Percentiles rank a stretch among this genome's conserved stretches.
Evolutionary conservation across 306 rosid genomes (phyloP).

Genomic region (Benincasa hispida): DNA sequence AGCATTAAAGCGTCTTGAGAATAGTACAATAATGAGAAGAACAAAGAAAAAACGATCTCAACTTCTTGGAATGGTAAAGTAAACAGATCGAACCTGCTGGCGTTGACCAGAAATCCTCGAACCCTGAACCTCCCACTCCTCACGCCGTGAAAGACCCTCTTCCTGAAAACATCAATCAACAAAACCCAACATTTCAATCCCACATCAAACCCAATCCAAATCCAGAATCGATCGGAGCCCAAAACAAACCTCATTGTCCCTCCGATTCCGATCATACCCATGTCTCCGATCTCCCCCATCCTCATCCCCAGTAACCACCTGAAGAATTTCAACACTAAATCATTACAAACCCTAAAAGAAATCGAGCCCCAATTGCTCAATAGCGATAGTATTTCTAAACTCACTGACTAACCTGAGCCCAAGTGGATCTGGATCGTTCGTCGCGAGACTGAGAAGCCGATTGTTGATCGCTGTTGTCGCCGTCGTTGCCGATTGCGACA

Average conservation of each 20-base stretch:
- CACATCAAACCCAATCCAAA: not conserved
- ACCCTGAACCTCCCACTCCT: slow-evolving; percentile 25
- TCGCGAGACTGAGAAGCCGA: slow-evolving; percentile 21
- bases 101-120: slow-evolving; percentile 29
- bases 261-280: slow-evolving; percentile 9
- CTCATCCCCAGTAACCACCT: slow-evolving; percentile 67
- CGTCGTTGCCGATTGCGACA: slow-evolving; percentile 32
- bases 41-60: not conserved
- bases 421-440: slow-evolving; percentile 62
- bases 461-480: slow-evolving; percentile 11
- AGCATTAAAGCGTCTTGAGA: not conserved
- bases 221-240: slow-evolving; percentile 1
- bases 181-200: not conserved
- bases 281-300: slow-evolving; percentile 23
- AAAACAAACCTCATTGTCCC: slow-evolving; percentile 25
- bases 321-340: not conserved
- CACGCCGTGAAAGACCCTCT: slow-evolving; percentile 16
- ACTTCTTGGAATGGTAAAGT: not conserved
- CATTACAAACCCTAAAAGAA: not conserved
- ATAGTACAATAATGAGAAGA: not conserved
- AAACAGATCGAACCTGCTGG: slow-evolving; percentile 28
- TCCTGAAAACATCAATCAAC: slow-evolving; percentile 21
- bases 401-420: slow-evolving; percentile 36
- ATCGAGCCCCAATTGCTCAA: not conserved
- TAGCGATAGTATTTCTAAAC: not conserved